These are phyloP conservation scores for Lactifluus echinatus DNA, from an alignment of 768 basidiomycete genomes.

Conservation along the genomic window DNA sequence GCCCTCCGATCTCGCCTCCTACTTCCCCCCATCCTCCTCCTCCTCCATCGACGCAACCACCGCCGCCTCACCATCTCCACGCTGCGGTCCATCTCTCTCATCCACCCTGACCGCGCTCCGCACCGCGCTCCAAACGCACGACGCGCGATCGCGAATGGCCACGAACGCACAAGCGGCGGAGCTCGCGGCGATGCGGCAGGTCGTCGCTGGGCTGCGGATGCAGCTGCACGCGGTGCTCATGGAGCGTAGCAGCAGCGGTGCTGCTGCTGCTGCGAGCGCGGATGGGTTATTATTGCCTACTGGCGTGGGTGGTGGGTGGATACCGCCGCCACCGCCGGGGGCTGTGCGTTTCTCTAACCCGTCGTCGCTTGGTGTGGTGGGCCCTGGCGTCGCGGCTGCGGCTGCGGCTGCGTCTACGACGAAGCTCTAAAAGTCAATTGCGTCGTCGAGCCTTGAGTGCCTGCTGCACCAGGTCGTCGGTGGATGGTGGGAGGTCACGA, in stretches of 20 bases:
- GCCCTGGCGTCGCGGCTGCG: neutral
- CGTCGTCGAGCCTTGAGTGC: too few species aligned
- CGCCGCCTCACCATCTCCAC: neutral
- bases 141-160: slow-evolving; percentile 17
- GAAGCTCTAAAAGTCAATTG: neutral
- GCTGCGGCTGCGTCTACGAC: slow-evolving; percentile 3
- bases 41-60: too few species aligned
- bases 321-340: neutral
- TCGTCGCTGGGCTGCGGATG: slow-evolving; percentile 18
- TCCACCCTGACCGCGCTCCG: slow-evolving; percentile 8
- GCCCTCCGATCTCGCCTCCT: slow-evolving; percentile 17
- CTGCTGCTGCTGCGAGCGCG: too few species aligned
- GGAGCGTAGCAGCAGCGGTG: slow-evolving; percentile 19
- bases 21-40: slow-evolving; percentile 18
- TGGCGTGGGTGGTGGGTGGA: too few species aligned
- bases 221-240: slow-evolving; percentile 20
- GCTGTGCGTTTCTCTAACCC: slow-evolving; percentile 7
- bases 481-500: too few species aligned
- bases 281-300: too few species aligned
- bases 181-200: slow-evolving; percentile 18
- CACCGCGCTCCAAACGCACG: slow-evolving; percentile 16
- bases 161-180: slow-evolving; percentile 16
- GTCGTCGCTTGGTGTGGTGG: neutral
- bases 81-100: neutral
- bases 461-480: too few species aligned